A percentile compares a stretch with the other conserved stretches of the same genome.
Conservation (phyloP, 129 eudicot species). For the Dittrichia graveolens region DNA sequence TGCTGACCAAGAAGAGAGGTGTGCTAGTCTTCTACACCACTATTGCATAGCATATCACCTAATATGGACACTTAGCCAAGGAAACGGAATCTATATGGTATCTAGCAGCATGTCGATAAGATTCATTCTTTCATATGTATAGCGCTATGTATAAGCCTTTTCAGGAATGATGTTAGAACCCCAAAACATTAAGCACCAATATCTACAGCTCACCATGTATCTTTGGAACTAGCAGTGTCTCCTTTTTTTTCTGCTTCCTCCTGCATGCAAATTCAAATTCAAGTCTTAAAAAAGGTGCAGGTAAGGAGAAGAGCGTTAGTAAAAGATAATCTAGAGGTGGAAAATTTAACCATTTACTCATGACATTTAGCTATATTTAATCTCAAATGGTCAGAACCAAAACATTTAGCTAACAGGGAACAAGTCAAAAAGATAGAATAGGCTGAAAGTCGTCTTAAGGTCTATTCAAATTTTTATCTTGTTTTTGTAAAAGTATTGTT, state of each 20-base stretch:
- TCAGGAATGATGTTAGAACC: constrained; percentile 21
- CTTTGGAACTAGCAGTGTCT: constrained; percentile 14
- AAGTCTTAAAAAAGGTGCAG: constrained; percentile 11
- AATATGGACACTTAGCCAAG: not conserved
- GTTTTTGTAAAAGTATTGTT: not conserved
- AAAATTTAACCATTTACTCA: not conserved
- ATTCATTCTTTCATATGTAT: constrained; percentile 33
- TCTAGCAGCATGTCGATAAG: constrained; percentile 12
- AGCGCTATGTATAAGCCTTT: constrained; percentile 19
- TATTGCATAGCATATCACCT: too few relatives aligned
- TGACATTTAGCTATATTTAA: not conserved
- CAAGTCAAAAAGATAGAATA: not conserved
- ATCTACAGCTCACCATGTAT: constrained; percentile 19
- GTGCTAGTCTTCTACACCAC: too few relatives aligned
- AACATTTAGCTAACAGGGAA: not conserved
- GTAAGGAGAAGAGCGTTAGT: not conserved
- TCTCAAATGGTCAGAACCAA: not conserved
- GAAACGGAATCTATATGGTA: constrained; percentile 18
- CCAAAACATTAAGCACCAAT: constrained; percentile 13
- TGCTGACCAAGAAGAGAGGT: too few relatives aligned
- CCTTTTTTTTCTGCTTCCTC: constrained; percentile 27
- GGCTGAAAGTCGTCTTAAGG: not conserved
- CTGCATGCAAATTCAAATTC: constrained; percentile 25
- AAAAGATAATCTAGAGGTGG: not conserved
- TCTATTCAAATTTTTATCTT: not conserved